Conservation (phyloP, 2,329 filamentous ascomycete genomes). For the Hypoxylon sp. region DNA sequence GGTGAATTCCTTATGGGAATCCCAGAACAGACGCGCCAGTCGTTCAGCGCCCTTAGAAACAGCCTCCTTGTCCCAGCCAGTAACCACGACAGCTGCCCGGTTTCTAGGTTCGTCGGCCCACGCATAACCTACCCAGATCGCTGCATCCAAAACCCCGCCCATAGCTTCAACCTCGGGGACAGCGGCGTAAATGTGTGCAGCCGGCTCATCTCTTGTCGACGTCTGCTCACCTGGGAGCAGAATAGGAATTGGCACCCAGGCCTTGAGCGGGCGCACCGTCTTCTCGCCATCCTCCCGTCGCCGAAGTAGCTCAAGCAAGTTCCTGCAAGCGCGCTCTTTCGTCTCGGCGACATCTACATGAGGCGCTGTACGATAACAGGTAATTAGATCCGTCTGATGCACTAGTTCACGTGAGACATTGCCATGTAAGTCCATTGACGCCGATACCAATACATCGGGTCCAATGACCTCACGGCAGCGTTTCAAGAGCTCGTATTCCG, state of each 20-base stretch:
- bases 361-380: slow-evolving; percentile 67
- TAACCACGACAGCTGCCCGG: slow-evolving; percentile 64
- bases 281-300: slow-evolving; percentile 39
- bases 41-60: slow-evolving; percentile 60
- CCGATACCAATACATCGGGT: slow-evolving; percentile 62
- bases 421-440: slow-evolving; percentile 70
- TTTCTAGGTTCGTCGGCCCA: slow-evolving; percentile 70
- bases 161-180: slow-evolving; percentile 61
- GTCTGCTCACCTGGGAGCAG: slow-evolving; percentile 69
- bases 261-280: slow-evolving; percentile 62
- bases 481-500: slow-evolving; percentile 63
- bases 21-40: slow-evolving; percentile 65
- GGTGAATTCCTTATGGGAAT: slow-evolving; percentile 61
- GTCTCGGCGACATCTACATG: slow-evolving; percentile 67
- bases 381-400: slow-evolving; percentile 66
- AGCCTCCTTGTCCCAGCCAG: slow-evolving; percentile 62
- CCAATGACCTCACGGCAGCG: slow-evolving; percentile 64
- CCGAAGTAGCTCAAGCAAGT: slow-evolving; percentile 60
- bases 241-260: slow-evolving; percentile 67
- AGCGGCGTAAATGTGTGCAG: slow-evolving; percentile 64
- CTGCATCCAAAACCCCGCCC: slow-evolving; percentile 64
- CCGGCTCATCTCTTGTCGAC: slow-evolving; percentile 67
- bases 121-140: slow-evolving; percentile 69
- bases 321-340: slow-evolving; percentile 65
- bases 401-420: slow-evolving; percentile 66